Evolutionary conservation across 163 green algal species (phyloP).

Genomic region (Scenedesmus sp.): DNA sequence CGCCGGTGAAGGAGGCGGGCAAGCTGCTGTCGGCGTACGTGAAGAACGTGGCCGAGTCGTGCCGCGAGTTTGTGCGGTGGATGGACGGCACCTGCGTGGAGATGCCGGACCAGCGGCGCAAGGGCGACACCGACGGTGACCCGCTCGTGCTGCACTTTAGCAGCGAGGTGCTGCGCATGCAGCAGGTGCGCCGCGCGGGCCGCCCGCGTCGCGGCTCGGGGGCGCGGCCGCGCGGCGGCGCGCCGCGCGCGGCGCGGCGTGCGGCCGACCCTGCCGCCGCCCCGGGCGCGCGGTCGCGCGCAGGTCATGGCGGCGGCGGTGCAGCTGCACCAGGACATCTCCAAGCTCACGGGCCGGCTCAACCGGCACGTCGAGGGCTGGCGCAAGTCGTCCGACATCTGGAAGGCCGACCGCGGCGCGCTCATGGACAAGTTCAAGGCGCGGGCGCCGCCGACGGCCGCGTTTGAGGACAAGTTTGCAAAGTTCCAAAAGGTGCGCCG

Average conservation of each 20-base stretch:
- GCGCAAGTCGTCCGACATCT: constrained; percentile 74
- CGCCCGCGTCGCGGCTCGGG: too few species aligned
- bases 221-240: too few species aligned
- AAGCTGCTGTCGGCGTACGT: constrained; percentile 45
- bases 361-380: constrained; percentile 71
- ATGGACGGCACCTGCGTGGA: constrained; percentile 94
- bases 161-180: constrained; percentile 42
- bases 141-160: constrained; percentile 86
- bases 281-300: not conserved
- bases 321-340: constrained; percentile 75
- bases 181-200: constrained; percentile 15
- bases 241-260: too few species aligned
- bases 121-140: constrained; percentile 81
- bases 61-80: constrained; percentile 86
- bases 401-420: constrained; percentile 83
- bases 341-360: constrained; percentile 66
- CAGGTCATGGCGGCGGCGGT: constrained; percentile 85
- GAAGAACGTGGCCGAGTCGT: constrained; percentile 85
- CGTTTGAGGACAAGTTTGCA: constrained; percentile 85
- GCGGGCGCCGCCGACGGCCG: constrained; percentile 63
- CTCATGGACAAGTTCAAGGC: constrained; percentile 89
- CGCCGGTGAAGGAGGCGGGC: constrained; percentile 75
- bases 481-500: constrained; percentile 76
- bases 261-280: too few species aligned
- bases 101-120: constrained; percentile 70